Percentiles rank a stretch among this genome's conserved stretches.
Conservation (phyloP, 805 yeast species). For the Metschnikowia lochheadii region DNA sequence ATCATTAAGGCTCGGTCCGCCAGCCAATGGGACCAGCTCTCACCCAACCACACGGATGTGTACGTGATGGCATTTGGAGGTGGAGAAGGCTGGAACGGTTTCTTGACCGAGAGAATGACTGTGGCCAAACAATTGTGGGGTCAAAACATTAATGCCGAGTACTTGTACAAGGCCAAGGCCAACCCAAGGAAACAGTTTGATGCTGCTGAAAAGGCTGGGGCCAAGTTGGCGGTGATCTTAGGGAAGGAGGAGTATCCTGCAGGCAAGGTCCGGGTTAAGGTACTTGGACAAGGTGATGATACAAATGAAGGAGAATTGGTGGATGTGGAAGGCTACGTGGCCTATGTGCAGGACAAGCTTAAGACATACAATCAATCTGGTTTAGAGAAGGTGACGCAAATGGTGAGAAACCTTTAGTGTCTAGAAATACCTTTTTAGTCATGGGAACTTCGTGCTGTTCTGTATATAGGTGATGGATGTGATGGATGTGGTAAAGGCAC, state of each 20-base stretch:
- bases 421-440: too few species aligned
- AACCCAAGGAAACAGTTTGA: slow-evolving; percentile 96
- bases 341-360: slow-evolving; percentile 39
- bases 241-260: slow-evolving; percentile 90
- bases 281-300: slow-evolving; percentile 83
- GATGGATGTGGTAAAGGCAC: background rate
- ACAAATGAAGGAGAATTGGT: slow-evolving; percentile 81
- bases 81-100: slow-evolving; percentile 94
- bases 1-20: slow-evolving; percentile 74
- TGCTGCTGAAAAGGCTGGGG: slow-evolving; percentile 93
- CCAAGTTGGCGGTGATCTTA: slow-evolving; percentile 83
- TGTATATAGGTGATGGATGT: background rate
- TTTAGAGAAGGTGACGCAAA: slow-evolving; percentile 58
- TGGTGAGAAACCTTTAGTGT: slow-evolving; percentile 45
- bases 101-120: slow-evolving; percentile 85
- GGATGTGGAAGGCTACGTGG: slow-evolving; percentile 55
- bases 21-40: slow-evolving; percentile 53
- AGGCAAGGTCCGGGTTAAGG: slow-evolving; percentile 82
- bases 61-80: slow-evolving; percentile 98
- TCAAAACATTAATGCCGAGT: slow-evolving; percentile 87
- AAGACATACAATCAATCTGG: slow-evolving; percentile 45
- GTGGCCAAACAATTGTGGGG: slow-evolving; percentile 82
- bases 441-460: too few species aligned
- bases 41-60: slow-evolving; percentile 88
- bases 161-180: slow-evolving; percentile 86